Evolutionary conservation across 2,329 filamentous ascomycete genomes (phyloP).

Genomic region (Pseudogymnoascus sp.): DNA sequence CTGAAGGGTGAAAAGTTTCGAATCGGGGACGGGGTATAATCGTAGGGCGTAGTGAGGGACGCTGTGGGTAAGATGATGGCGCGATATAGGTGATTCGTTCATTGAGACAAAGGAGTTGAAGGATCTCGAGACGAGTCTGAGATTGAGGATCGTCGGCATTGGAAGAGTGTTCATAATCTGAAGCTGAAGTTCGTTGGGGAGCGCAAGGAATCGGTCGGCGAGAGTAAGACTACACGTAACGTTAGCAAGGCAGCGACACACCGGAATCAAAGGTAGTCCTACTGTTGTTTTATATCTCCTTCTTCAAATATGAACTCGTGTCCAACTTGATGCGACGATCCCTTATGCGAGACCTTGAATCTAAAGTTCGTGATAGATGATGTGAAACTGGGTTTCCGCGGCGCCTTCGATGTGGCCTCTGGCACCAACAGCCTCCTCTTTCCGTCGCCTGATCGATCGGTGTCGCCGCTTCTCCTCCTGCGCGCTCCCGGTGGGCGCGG

Average conservation of each 20-base stretch:
- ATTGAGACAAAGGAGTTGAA: slow-evolving; percentile 53
- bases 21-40: slow-evolving; percentile 48
- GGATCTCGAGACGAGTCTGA: slow-evolving; percentile 50
- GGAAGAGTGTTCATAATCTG: slow-evolving; percentile 54
- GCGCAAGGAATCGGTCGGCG: slow-evolving; percentile 48
- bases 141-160: slow-evolving; percentile 51
- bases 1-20: slow-evolving; percentile 46
- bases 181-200: slow-evolving; percentile 56
- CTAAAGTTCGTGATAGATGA: slow-evolving; percentile 27
- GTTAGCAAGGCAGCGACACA: not conserved
- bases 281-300: slow-evolving; percentile 21
- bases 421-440: slow-evolving; percentile 29
- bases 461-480: slow-evolving; percentile 10
- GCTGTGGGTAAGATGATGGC: slow-evolving; percentile 52
- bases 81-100: slow-evolving; percentile 54
- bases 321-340: slow-evolving; percentile 16
- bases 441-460: slow-evolving; percentile 23
- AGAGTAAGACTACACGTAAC: slow-evolving; percentile 34
- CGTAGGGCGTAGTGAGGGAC: slow-evolving; percentile 53
- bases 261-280: slow-evolving; percentile 10
- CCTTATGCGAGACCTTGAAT: slow-evolving; percentile 21
- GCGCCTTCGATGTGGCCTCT: slow-evolving; percentile 25
- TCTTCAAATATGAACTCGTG: slow-evolving; percentile 23
- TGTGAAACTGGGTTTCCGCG: slow-evolving; percentile 27
- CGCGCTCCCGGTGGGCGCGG: slow-evolving; percentile 17